Evolutionary conservation across 2,329 filamentous ascomycete species (phyloP).

Genomic region (Fusarium nygamai): DNA sequence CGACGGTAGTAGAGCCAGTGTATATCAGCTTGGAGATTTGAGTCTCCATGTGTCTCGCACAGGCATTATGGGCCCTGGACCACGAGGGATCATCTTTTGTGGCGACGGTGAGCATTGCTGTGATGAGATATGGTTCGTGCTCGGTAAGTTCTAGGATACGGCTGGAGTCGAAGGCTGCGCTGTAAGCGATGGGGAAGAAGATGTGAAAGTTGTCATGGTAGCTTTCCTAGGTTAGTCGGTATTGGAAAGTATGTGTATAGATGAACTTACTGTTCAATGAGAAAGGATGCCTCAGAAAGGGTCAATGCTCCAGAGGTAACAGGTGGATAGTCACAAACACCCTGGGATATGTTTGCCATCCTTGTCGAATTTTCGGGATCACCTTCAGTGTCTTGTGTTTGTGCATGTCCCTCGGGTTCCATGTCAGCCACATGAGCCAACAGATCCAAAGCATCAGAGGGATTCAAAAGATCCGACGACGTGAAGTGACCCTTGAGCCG

Average conservation of each 20-base stretch:
- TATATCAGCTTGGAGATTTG: conserved; percentile 74
- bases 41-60: conserved; percentile 75
- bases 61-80: conserved; percentile 70
- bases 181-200: conserved; percentile 74
- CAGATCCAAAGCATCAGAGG: conserved; percentile 54
- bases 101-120: conserved; percentile 75
- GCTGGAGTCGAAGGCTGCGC: conserved; percentile 63
- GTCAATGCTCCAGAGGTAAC: conserved; percentile 46
- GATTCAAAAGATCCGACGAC: conserved; percentile 53
- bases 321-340: conserved; percentile 44
- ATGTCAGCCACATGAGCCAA: conserved; percentile 54
- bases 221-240: conserved; percentile 45
- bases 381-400: background rate
- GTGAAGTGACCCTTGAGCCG: conserved; percentile 53
- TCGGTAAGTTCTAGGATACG: conserved; percentile 65
- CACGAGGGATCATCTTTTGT: conserved; percentile 76
- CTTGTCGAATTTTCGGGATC: background rate
- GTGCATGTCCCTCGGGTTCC: conserved; percentile 40
- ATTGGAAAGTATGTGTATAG: accelerated
- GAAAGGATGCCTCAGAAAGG: conserved; percentile 38
- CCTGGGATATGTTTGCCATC: background rate
- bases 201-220: conserved; percentile 75
- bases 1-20: conserved; percentile 73
- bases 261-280: conserved; percentile 43
- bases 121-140: conserved; percentile 73